phyloP scores from a whole-genome alignment of 23 red algal genomes.

The Gracilaria gracilis region DNA sequence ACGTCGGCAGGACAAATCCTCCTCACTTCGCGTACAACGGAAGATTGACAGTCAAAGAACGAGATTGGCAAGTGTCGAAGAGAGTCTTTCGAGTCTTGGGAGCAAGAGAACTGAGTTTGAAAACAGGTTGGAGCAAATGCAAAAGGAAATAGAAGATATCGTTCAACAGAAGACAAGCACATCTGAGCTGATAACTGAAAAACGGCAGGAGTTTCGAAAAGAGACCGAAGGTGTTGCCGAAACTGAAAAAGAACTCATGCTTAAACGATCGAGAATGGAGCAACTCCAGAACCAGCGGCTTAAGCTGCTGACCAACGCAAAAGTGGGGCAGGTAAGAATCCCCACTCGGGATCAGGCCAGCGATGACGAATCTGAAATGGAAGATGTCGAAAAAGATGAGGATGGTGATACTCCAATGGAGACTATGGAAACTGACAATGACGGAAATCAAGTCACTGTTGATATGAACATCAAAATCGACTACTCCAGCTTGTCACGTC shows the following conservation, averaged over 20 bases:
- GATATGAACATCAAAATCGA: constrained; percentile 60
- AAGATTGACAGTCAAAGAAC: constrained; percentile 46
- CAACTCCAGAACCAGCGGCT: constrained; percentile 37
- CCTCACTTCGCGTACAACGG: constrained; percentile 19
- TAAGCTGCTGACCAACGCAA: constrained; percentile 67
- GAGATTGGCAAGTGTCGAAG: constrained; percentile 22
- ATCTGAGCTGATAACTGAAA: constrained; percentile 49
- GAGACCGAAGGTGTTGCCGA: constrained; percentile 61
- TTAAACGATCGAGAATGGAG: constrained; percentile 60
- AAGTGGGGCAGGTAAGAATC: constrained; percentile 67
- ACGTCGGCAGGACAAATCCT: constrained; percentile 25
- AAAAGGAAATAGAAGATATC: constrained; percentile 58
- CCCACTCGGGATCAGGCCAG: constrained; percentile 38
- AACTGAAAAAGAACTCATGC: constrained; percentile 58
- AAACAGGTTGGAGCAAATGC: constrained; percentile 15
- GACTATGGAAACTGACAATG: constrained; percentile 41
- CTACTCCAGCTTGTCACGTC: constrained; percentile 66
- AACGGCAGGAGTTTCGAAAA: constrained; percentile 54
- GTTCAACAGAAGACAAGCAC: not conserved
- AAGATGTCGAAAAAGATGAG: constrained; percentile 33
- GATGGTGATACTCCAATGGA: constrained; percentile 57
- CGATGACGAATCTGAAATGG: constrained; percentile 48
- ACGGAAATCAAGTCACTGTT: constrained; percentile 51
- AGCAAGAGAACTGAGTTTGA: constrained; percentile 70
- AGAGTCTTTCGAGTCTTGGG: constrained; percentile 49